These are phyloP conservation scores for Citrullus mucosospermus DNA, from an alignment of 306 rosid species.

Conservation along the genomic window DNA sequence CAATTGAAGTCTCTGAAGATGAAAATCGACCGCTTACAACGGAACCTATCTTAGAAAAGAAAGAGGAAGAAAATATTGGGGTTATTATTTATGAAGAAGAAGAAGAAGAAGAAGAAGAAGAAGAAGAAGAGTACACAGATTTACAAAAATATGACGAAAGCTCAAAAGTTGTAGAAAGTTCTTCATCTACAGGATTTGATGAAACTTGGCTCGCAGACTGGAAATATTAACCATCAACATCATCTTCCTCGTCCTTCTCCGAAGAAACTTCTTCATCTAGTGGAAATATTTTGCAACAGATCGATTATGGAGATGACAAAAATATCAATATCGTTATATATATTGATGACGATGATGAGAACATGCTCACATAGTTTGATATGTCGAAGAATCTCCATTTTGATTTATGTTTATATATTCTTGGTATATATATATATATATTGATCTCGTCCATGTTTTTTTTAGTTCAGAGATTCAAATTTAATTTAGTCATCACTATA, in stretches of 20 bases:
- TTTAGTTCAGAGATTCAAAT: too few species aligned
- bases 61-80: neutral
- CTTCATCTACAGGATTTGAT: neutral
- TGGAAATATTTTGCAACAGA: neutral
- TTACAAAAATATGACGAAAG: neutral
- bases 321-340: neutral
- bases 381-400: neutral
- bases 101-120: neutral
- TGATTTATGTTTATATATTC: neutral
- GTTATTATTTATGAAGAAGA: neutral
- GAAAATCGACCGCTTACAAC: neutral
- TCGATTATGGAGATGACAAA: neutral
- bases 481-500: too few species aligned
- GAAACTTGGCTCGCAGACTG: neutral
- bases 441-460: too few species aligned
- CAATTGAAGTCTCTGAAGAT: neutral
- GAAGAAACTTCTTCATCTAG: neutral
- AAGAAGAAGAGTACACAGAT: neutral
- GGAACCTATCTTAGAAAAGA: neutral
- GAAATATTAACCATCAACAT: neutral
- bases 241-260: neutral
- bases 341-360: neutral
- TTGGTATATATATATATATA: too few species aligned
- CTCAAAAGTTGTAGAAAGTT: too few species aligned
- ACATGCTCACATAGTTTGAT: neutral